phyloP scores from a whole-genome alignment of 2,329 filamentous ascomycete genomes.

The Penicillium sp. region DNA sequence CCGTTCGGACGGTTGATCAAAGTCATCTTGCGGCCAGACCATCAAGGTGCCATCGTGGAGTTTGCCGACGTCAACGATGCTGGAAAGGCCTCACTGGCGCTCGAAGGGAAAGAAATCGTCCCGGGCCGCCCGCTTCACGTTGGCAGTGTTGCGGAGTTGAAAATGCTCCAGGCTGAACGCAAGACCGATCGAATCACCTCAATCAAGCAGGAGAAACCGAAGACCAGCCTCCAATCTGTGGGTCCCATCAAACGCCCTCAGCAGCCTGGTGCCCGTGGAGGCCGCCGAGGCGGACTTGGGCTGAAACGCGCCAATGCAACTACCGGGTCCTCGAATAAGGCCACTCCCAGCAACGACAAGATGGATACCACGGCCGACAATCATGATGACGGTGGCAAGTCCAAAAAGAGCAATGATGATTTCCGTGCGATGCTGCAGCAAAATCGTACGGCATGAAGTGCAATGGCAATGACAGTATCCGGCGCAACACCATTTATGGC shows the following conservation, averaged over 20 bases:
- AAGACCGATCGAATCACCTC: conserved; percentile 34
- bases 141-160: conserved; percentile 52
- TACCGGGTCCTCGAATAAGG: conserved; percentile 2
- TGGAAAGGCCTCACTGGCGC: conserved; percentile 54
- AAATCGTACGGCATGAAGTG: conserved; percentile 29
- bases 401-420: conserved; percentile 54
- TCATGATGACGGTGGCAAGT: conserved; percentile 28
- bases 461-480: conserved; percentile 16
- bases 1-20: conserved; percentile 67
- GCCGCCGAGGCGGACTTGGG: conserved; percentile 48
- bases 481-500: conserved; percentile 24
- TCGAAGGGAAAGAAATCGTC: conserved; percentile 46
- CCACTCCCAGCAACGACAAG: conserved; percentile 11
- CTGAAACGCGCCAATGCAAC: conserved; percentile 41
- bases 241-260: conserved; percentile 44
- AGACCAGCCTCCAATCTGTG: conserved; percentile 30
- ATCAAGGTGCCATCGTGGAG: conserved; percentile 82
- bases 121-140: conserved; percentile 42
- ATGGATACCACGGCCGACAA: conserved; percentile 28
- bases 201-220: conserved; percentile 39
- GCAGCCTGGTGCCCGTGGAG: conserved; percentile 41
- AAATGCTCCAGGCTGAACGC: conserved; percentile 40
- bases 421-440: conserved; percentile 53
- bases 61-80: conserved; percentile 66
- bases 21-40: conserved; percentile 72